These are phyloP conservation scores for Rhizopogon roseolus DNA, from an alignment of 768 basidiomycete species.

Conservation along the genomic window DNA sequence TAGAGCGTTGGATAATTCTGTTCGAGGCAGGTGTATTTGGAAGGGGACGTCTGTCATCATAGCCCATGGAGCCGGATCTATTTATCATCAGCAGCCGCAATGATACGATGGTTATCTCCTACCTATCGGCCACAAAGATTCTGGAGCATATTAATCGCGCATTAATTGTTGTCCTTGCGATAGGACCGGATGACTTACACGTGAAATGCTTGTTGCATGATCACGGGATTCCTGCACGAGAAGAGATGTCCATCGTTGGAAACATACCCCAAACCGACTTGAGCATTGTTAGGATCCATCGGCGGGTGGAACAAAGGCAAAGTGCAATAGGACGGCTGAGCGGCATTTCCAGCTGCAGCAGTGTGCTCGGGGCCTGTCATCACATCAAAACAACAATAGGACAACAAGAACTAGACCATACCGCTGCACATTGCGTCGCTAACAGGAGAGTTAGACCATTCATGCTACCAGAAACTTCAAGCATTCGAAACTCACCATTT, in stretches of 20 bases:
- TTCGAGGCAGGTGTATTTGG: constrained; percentile 35
- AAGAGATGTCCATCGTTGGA: constrained; percentile 57
- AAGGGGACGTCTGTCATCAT: constrained; percentile 39
- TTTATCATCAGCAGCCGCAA: background rate
- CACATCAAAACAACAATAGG: background rate
- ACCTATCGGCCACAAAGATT: constrained; percentile 55
- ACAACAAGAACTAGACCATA: constrained; percentile 7
- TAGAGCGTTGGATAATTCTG: constrained; percentile 29
- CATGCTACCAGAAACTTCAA: too few species aligned
- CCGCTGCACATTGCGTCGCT: constrained; percentile 52
- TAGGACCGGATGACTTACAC: constrained; percentile 35
- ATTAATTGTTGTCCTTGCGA: background rate
- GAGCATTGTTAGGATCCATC: constrained; percentile 19
- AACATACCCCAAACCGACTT: constrained; percentile 38
- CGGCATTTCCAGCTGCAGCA: constrained; percentile 29
- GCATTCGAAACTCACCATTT: constrained; percentile 39
- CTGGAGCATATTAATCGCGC: constrained; percentile 17
- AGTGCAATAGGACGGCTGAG: constrained; percentile 49
- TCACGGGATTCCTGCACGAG: constrained; percentile 46
- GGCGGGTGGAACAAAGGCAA: constrained; percentile 50
- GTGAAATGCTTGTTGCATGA: constrained; percentile 52
- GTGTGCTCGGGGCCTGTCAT: constrained; percentile 46
- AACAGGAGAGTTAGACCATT: background rate
- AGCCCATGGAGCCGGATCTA: constrained; percentile 50
- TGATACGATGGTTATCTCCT: background rate